Base-by-base conservation (phyloP, 1,284 basidiomycete genomes). In the Papiliotrema nemorosa region DNA sequence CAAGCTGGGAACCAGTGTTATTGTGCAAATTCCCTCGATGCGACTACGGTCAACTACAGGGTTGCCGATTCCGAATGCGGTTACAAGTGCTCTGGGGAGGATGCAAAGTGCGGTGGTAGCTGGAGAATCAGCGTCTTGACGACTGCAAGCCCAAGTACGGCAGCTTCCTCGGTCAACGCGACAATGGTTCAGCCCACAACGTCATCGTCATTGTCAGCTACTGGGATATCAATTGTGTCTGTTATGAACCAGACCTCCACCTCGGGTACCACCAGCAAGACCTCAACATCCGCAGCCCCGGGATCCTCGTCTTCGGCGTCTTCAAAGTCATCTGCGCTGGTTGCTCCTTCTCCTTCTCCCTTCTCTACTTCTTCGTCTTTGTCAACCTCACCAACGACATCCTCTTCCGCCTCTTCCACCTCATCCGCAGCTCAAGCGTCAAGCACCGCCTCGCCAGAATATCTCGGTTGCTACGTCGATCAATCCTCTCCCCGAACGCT, bases 1-100 rank as follows among this genome's bases (percentile, higher is more conserved):
- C 45, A 56, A 21, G 46, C 31, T 22, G 59, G 59, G 2, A 56
- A 49, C 29, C 38, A 38, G 2, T 67, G 64, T 36, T 47, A 41
- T 20, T 67, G 64, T 37, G 55, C 48, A 33, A 62, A 59, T 46
- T 38, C 49, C 7, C 31, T 43, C 7, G 20, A 14, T 7, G 13
- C 21, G 12, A 18, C 22, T 21, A 10, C 21, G 31, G 13, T 18
- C 21, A 18, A 14, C 5, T 52, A 48, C 35, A 24, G 29, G 21
- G 37, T 20, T 6, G 39, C 41, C n/a, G n/a, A 33, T 16, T 20
- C 37, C n/a, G 33, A 44, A 0, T 58, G 58, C 24, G 24, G n/a
- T 21, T 40, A 25, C 12, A 39, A 47, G 0, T 60, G 58, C 43
- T 12, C 36, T 3, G 56, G 53, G 9, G 39, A 46, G 35, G 16